Base-by-base conservation (phyloP, 2,329 filamentous ascomycete genomes). In the Hypoxylon sp. region DNA sequence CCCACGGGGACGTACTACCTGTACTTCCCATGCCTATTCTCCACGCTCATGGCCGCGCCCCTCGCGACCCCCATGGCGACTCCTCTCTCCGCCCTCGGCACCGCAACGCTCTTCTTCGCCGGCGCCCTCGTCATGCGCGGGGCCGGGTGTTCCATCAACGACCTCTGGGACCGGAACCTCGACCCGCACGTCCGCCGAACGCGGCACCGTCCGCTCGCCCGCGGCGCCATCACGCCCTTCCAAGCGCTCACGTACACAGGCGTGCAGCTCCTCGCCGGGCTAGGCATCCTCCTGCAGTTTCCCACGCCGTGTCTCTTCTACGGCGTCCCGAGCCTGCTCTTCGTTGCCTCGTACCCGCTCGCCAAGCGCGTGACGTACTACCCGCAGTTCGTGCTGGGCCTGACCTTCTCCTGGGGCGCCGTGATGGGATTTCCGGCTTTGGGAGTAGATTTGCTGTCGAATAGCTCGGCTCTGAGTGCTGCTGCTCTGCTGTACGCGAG, bases 381-480 rank as follows among this genome's bases (percentile, higher is more conserved):
- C 77, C 93, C 93, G 1, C 93, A 97, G 77, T 87, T 91, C 66
- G 90, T 97, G 7, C 87, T 97, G 0, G 94, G 94, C 0, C 79
- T 96, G 58, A 94, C 93, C 1, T 97, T 97, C 78, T 94, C 92
- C 3, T 97, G 93, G 93, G 93, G 93, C 25, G 92, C 93, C 14
- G 88, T 96, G 55, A 90, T 97, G 89, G 93, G 93, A 0, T 97
- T 95, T 75, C 93, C 93, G 0, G 93, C 93, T 2, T 84, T 97
- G 1, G 93, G 92, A 1, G 82, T 96, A 36, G 92, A 94, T 70
- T 78, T 96, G n/a, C 79, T 95, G 11, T 81, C 86, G 5, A 87
- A 91, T 70, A 81, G 81, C 21, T 79, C 87, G 0, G 91, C 92
- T 2, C 77, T 93, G 63, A 82, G 85, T 3, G 89, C 91, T 1